phyloP scores from a whole-genome alignment of 495 filamentous ascomycete species.

The Penicillium alfredii region DNA sequence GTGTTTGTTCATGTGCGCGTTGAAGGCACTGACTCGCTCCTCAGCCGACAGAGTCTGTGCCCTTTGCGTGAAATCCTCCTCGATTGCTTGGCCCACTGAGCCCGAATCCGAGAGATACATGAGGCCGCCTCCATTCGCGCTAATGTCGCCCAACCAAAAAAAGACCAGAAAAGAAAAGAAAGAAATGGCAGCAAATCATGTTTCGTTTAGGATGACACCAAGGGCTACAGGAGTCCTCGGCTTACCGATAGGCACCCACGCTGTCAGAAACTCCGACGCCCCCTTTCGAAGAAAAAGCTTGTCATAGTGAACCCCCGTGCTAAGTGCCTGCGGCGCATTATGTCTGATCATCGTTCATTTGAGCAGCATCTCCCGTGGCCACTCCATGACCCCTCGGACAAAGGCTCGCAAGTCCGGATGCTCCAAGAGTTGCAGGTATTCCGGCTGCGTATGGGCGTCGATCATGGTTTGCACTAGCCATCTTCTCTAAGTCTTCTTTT shows the following conservation, averaged over 20 bases:
- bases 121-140: slow-evolving; percentile 45
- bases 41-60: slow-evolving; percentile 10
- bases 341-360: slow-evolving; percentile 45
- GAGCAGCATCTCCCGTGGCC: slow-evolving; percentile 40
- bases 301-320: slow-evolving; percentile 53
- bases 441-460: slow-evolving; percentile 39
- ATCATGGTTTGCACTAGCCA: too few species aligned
- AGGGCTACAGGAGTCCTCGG: not conserved
- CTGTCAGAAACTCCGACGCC: slow-evolving; percentile 46
- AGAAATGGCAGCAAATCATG: not conserved
- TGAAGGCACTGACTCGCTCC: slow-evolving; percentile 18
- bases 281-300: slow-evolving; percentile 50
- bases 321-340: slow-evolving; percentile 45
- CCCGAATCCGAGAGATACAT: slow-evolving; percentile 44
- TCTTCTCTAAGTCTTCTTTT: slow-evolving; percentile 38
- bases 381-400: slow-evolving; percentile 42
- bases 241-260: slow-evolving; percentile 50
- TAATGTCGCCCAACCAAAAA: slow-evolving; percentile 44
- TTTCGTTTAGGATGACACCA: not conserved
- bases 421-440: slow-evolving; percentile 46
- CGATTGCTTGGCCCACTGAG: slow-evolving; percentile 12
- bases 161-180: too few species aligned
- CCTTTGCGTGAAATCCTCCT: slow-evolving; percentile 14
- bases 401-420: slow-evolving; percentile 42
- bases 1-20: slow-evolving; percentile 22